Conservation (phyloP, 345 rosid species). For the Rhizophora mangle region DNA sequence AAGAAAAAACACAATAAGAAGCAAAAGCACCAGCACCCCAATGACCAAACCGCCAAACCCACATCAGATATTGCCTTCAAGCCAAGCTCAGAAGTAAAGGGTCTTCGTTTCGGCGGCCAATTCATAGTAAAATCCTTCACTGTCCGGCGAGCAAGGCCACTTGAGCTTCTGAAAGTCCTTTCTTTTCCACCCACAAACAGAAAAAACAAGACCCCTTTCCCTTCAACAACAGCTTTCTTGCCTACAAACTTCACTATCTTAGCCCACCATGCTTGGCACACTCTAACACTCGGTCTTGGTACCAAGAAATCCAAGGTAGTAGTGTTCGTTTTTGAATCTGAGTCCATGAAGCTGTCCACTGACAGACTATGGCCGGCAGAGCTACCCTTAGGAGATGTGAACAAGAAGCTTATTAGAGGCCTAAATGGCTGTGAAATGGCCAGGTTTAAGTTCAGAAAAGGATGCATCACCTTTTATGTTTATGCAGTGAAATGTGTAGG, state of each 20-base stretch:
- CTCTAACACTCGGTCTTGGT: slow-evolving; percentile 84
- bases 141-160: slow-evolving; percentile 67
- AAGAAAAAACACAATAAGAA: slow-evolving; percentile 60
- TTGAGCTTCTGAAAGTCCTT: slow-evolving; percentile 77
- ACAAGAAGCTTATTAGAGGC: slow-evolving; percentile 74
- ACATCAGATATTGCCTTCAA: slow-evolving; percentile 72
- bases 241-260: slow-evolving; percentile 94
- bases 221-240: slow-evolving; percentile 74
- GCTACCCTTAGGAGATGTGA: slow-evolving; percentile 83
- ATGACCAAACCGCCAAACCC: slow-evolving; percentile 43
- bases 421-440: slow-evolving; percentile 75
- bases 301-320: slow-evolving; percentile 80
- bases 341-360: slow-evolving; percentile 48
- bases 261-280: slow-evolving; percentile 98
- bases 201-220: slow-evolving; percentile 42
- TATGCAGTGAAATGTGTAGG: slow-evolving; percentile 74
- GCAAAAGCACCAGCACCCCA: slow-evolving; percentile 65
- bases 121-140: slow-evolving; percentile 94
- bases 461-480: slow-evolving; percentile 92
- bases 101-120: slow-evolving; percentile 85
- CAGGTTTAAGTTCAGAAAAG: slow-evolving; percentile 89
- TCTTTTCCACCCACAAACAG: slow-evolving; percentile 51
- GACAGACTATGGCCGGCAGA: slow-evolving; percentile 78
- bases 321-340: slow-evolving; percentile 81
- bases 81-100: slow-evolving; percentile 74